Base-by-base conservation (phyloP, 345 rosid species). In the Noccaea caerulescens region DNA sequence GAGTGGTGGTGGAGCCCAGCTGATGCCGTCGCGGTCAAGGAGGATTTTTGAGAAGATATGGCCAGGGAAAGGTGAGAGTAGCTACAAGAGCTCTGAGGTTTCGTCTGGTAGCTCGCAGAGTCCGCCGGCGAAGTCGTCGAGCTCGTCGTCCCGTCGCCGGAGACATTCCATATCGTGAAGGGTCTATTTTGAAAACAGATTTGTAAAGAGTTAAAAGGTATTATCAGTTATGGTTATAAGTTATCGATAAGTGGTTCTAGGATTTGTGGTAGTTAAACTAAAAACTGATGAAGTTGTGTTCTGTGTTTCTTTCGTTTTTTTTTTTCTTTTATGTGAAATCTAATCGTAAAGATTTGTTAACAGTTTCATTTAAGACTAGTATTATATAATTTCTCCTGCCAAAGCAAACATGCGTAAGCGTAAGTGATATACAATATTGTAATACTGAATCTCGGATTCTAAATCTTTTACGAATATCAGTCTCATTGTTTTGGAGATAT, bases 41-140 rank as follows among this genome's bases (percentile, higher is more conserved):
- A 87, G 93, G 78, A 87, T 93, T 25, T 88, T 93, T 3, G 91
- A 88, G 50, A 90, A 80, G 87, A 72, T 92, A 63, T 85, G 93
- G 95, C 80, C 87, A 0, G 88, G 91, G 3, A 92, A 80, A 83
- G 84, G 75, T 23, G 82, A 83, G 4, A 72, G 52, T 18, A 77
- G 75, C 13, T 83, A 82, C 71, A 87, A 81, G 69, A 83, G 73
- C 80, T 86, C 97, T 61, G 92, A 93, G 1, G 91, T 88, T 76
- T 88, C 97, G 0, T 93, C 97, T 0, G 91, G 85, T 20, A 90
- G 98, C 78, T 93, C 97, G 0, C 91, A 85, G 53, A 90, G 97
- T 78, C 96, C 98, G 14, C 81, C 86, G 7, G 88, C 89, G 0
- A 90, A 88, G 77, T 90, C 97, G 1, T 79, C 86, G 0, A 87